Evolutionary conservation across 2,329 filamentous ascomycete genomes (phyloP).

Genomic region (Aspergillus tanneri): DNA sequence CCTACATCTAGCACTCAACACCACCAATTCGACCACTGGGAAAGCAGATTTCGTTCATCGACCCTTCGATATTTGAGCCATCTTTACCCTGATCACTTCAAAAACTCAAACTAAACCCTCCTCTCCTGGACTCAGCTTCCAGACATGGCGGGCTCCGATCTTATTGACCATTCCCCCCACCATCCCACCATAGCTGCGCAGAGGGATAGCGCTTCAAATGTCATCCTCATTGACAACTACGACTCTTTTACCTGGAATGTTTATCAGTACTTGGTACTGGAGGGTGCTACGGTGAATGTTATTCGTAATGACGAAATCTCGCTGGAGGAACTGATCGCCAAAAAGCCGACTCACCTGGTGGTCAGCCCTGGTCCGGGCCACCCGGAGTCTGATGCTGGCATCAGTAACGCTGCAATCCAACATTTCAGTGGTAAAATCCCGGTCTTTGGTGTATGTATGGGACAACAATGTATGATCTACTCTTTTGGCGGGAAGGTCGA

Average conservation of each 20-base stretch:
- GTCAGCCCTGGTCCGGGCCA: conserved; percentile 95
- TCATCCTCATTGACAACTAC: conserved; percentile 97
- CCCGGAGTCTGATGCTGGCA: conserved; percentile 83
- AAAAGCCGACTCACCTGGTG: conserved; percentile 88
- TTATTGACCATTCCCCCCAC: conserved; percentile 77
- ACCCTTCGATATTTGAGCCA: too few species aligned
- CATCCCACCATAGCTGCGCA: conserved; percentile 73
- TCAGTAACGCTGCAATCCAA: conserved; percentile 87
- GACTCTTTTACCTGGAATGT: conserved; percentile 99
- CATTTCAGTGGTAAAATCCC: conserved; percentile 94
- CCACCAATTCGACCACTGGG: neutral
- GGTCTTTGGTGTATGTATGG: conserved; percentile 97
- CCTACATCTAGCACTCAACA: neutral
- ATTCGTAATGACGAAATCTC: conserved; percentile 90
- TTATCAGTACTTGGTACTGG: conserved; percentile 96
- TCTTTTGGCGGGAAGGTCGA: conserved; percentile 88
- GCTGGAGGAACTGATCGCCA: conserved; percentile 75
- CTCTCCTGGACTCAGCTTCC: conserved; percentile 20
- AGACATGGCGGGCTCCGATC: conserved; percentile 37
- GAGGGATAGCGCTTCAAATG: conserved; percentile 78
- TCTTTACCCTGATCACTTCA: too few species aligned
- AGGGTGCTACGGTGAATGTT: conserved; percentile 87
- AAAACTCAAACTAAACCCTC: too few species aligned
- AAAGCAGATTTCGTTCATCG: neutral
- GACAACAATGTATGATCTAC: conserved; percentile 96